Percentiles rank a stretch among this genome's conserved stretches.
Evolutionary conservation across 768 basidiomycete species (phyloP).

Genomic region (Xerocomus spinulosus): DNA sequence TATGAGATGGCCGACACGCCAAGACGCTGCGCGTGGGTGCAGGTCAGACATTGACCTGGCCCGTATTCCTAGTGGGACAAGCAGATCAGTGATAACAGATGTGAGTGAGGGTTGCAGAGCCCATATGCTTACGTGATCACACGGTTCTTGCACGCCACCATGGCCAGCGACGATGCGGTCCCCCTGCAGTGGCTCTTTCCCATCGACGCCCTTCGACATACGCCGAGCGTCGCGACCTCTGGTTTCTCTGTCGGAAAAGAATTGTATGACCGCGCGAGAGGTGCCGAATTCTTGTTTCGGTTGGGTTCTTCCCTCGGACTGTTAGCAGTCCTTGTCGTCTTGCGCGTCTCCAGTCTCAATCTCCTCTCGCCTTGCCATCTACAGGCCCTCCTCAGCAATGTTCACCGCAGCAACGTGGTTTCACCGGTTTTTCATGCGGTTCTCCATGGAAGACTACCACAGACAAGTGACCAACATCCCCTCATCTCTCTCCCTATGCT

Average conservation of each 20-base stretch:
- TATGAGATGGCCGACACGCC: not conserved
- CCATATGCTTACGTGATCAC: conserved; percentile 24
- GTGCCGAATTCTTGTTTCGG: conserved; percentile 82
- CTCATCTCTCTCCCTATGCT: conserved; percentile 4
- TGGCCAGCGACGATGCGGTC: conserved; percentile 25
- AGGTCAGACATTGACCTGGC: not conserved
- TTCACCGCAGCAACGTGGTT: conserved; percentile 89
- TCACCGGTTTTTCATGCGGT: conserved; percentile 88
- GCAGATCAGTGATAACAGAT: conserved; percentile 16
- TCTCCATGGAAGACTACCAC: conserved; percentile 80
- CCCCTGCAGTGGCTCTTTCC: conserved; percentile 71
- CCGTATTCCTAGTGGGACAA: no score
- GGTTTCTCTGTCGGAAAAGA: conserved; percentile 52
- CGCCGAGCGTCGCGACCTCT: conserved; percentile 54
- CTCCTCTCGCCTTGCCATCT: conserved; percentile 8
- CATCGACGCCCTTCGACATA: conserved; percentile 49
- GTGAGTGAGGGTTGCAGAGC: not conserved
- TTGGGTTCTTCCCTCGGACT: conserved; percentile 71
- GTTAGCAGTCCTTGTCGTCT: conserved; percentile 43
- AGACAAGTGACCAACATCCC: conserved; percentile 44
- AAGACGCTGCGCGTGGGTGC: not conserved
- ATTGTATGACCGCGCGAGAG: conserved; percentile 73
- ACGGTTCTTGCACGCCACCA: conserved; percentile 16
- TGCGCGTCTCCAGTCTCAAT: conserved; percentile 11
- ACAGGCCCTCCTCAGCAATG: conserved; percentile 74